phyloP scores from a whole-genome alignment of 176 grass and related monocot genomes.

The Juncus effusus region DNA sequence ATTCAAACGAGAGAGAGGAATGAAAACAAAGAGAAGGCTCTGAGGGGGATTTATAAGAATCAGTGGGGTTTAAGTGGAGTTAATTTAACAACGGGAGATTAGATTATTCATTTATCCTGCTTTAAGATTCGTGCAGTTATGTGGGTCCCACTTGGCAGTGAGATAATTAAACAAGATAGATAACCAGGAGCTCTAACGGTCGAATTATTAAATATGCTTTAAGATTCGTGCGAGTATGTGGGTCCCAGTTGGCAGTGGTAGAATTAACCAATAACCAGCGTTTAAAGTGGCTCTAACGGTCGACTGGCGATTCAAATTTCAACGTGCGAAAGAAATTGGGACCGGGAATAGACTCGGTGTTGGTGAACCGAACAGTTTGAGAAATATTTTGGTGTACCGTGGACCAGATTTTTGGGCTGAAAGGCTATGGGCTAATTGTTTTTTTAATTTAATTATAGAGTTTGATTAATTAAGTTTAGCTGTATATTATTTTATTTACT shows the following conservation, averaged over 20 bases:
- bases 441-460: too few relatives aligned
- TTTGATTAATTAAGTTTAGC: too few relatives aligned
- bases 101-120: too few relatives aligned
- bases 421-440: too few relatives aligned
- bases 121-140: neutral
- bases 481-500: too few relatives aligned
- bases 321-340: neutral
- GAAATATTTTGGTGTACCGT: too few relatives aligned
- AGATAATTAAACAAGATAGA: neutral
- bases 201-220: neutral
- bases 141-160: constrained; percentile 3
- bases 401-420: too few relatives aligned
- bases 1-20: neutral
- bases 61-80: constrained; percentile 9
- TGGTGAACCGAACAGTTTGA: too few relatives aligned
- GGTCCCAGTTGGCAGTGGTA: neutral
- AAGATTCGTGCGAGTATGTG: neutral
- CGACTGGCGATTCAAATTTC: neutral
- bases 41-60: constrained; percentile 1
- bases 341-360: too few relatives aligned
- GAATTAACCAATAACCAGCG: neutral
- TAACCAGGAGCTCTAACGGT: constrained; percentile 6
- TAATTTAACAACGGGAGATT: neutral
- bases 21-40: neutral
- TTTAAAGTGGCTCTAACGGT: neutral